These are phyloP conservation scores for Jackrogersella minutella DNA, from an alignment of 495 filamentous ascomycete species.

Conservation along the genomic window DNA sequence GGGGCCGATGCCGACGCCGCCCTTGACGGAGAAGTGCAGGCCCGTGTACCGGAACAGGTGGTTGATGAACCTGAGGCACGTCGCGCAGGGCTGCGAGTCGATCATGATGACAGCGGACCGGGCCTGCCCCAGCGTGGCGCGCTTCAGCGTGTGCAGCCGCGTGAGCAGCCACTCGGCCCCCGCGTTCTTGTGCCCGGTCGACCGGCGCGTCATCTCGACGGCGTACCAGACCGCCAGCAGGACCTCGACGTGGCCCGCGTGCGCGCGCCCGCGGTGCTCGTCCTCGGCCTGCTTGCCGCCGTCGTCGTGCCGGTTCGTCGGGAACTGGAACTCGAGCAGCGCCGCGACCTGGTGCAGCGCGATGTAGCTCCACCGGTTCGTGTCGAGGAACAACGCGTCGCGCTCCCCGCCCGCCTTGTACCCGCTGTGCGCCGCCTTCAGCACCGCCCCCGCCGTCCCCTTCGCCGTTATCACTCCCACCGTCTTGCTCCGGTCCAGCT, in stretches of 20 bases:
- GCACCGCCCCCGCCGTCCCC: conserved; percentile 11
- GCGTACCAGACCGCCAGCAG: conserved; percentile 37
- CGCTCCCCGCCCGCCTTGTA: conserved; percentile 15
- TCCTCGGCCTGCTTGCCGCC: background rate
- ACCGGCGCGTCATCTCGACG: conserved; percentile 7
- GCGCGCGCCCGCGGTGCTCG: conserved; percentile 33
- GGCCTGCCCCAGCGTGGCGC: conserved; percentile 6
- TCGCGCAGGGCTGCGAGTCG: conserved; percentile 33
- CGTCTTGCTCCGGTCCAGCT: conserved; percentile 34
- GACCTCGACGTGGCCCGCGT: conserved; percentile 42
- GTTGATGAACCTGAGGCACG: conserved; percentile 34
- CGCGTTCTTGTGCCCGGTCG: background rate
- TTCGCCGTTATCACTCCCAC: conserved; percentile 34
- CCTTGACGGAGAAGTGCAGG: conserved; percentile 20
- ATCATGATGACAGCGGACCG: conserved; percentile 29
- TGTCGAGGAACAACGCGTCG: conserved; percentile 27
- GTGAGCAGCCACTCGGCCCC: conserved; percentile 9
- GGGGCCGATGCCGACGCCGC: conserved; percentile 29
- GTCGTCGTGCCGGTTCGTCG: conserved; percentile 29
- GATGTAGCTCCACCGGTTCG: conserved; percentile 30
- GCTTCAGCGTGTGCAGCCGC: conserved; percentile 11
- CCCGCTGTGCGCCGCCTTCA: conserved; percentile 34
- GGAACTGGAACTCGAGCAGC: conserved; percentile 31
- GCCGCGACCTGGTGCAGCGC: conserved; percentile 27
- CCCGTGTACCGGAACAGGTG: conserved; percentile 29